phyloP scores from a whole-genome alignment of 1,284 basidiomycete species.

The Meira nashicola region DNA sequence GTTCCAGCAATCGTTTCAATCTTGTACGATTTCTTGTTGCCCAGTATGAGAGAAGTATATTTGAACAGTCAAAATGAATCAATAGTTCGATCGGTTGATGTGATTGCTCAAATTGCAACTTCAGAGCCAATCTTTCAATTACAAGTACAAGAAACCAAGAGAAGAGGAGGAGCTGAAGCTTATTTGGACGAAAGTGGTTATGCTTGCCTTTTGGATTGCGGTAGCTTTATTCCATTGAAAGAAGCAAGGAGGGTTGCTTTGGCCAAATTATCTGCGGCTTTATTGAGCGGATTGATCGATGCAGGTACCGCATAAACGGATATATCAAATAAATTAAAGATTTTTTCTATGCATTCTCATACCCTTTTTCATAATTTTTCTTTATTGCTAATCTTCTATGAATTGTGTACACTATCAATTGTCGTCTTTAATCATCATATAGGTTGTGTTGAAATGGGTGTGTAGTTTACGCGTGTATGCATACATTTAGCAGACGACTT shows the following conservation, averaged over 20 bases:
- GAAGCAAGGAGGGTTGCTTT: constrained; percentile 30
- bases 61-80: constrained; percentile 39
- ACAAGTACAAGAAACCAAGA: constrained; percentile 43
- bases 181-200: constrained; percentile 45
- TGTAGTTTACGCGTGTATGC: too few species aligned
- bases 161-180: constrained; percentile 37
- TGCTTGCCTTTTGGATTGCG: constrained; percentile 41
- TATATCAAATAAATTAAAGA: too few species aligned
- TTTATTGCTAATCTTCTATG: too few species aligned
- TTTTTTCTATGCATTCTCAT: too few species aligned
- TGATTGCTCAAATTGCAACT: constrained; percentile 39
- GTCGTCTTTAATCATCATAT: too few species aligned
- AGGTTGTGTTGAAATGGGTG: too few species aligned
- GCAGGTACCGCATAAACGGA: constrained; percentile 1
- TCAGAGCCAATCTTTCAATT: constrained; percentile 46
- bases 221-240: constrained; percentile 31
- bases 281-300: constrained; percentile 41
- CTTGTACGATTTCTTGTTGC: constrained; percentile 41
- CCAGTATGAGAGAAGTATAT: constrained; percentile 39
- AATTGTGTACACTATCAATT: too few species aligned
- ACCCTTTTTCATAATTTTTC: too few species aligned
- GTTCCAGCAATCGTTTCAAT: constrained; percentile 47
- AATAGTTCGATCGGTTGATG: constrained; percentile 44
- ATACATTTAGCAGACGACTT: too few species aligned
- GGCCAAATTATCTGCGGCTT: constrained; percentile 33